Conservation (phyloP, 2,329 filamentous ascomycete species). For the Proliferodiscus dingleyae region DNA sequence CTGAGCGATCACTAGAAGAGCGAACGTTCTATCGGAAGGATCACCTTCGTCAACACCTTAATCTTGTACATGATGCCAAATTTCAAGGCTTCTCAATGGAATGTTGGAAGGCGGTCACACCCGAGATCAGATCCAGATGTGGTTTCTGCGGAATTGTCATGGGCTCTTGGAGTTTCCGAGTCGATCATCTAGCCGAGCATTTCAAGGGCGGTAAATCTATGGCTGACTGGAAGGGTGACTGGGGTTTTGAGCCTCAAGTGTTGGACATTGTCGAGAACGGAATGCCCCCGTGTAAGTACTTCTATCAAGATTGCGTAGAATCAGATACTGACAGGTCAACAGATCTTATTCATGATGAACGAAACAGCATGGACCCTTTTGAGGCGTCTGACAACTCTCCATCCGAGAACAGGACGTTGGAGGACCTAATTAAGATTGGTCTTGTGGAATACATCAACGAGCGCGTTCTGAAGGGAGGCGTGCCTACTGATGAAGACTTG, state of each 20-base stretch:
- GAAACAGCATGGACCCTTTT: slow-evolving; percentile 51
- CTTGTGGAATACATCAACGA: slow-evolving; percentile 48
- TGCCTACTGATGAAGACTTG: slow-evolving; percentile 48
- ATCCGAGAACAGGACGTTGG: slow-evolving; percentile 50
- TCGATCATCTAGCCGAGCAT: slow-evolving; percentile 62
- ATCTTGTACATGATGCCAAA: slow-evolving; percentile 57
- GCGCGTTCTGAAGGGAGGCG: slow-evolving; percentile 36
- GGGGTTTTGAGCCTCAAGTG: slow-evolving; percentile 60
- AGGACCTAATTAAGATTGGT: slow-evolving; percentile 56
- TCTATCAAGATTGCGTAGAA: slow-evolving; percentile 22
- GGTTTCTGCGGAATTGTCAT: slow-evolving; percentile 61
- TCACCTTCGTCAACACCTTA: slow-evolving; percentile 61
- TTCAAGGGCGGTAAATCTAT: slow-evolving; percentile 63
- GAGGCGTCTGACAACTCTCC: slow-evolving; percentile 36
- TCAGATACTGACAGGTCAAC: slow-evolving; percentile 5
- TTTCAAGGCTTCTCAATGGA: slow-evolving; percentile 61
- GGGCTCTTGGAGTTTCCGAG: slow-evolving; percentile 55
- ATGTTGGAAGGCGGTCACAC: slow-evolving; percentile 54
- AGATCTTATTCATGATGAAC: slow-evolving; percentile 62
- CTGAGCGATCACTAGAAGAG: slow-evolving; percentile 57
- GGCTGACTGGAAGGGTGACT: slow-evolving; percentile 66
- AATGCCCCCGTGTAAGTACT: slow-evolving; percentile 57
- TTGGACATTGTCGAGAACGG: slow-evolving; percentile 62
- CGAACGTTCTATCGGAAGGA: slow-evolving; percentile 64
- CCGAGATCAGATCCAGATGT: slow-evolving; percentile 58